These are phyloP conservation scores for Neurospora sp. DNA, from an alignment of 495 filamentous ascomycete genomes.

Conservation along the genomic window DNA sequence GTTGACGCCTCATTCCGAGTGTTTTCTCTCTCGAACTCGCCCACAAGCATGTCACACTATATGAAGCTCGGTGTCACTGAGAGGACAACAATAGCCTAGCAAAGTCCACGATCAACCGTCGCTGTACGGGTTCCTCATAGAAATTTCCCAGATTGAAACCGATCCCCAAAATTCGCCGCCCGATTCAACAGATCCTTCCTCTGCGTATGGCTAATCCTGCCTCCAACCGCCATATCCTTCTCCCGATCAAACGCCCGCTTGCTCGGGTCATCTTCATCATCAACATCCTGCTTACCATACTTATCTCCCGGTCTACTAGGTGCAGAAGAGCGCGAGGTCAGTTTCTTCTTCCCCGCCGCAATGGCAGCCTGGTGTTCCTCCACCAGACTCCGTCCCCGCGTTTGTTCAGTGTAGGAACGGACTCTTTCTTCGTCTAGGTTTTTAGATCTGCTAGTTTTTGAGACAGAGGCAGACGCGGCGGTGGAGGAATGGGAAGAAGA, in stretches of 20 bases:
- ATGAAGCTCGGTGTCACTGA: neutral
- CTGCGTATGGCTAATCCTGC: slow-evolving; percentile 62
- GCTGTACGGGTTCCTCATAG: slow-evolving; percentile 19
- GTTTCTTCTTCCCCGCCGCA: slow-evolving; percentile 4
- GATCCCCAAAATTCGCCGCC: slow-evolving; percentile 70
- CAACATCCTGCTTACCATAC: slow-evolving; percentile 36
- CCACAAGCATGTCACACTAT: neutral
- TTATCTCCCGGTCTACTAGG: slow-evolving; percentile 4
- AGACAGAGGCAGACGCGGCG: neutral
- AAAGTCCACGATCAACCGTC: neutral
- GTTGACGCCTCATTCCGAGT: neutral
- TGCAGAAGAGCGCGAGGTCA: neutral
- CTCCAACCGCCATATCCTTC: slow-evolving; percentile 81
- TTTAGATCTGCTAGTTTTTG: neutral
- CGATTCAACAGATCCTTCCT: slow-evolving; percentile 69
- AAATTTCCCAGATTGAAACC: slow-evolving; percentile 74
- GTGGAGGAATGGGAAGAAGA: neutral
- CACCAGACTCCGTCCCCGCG: slow-evolving; percentile 53
- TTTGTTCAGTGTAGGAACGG: slow-evolving; percentile 31
- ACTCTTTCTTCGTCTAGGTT: slow-evolving; percentile 21
- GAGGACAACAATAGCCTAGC: neutral
- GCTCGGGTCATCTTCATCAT: slow-evolving; percentile 86
- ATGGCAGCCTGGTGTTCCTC: slow-evolving; percentile 44
- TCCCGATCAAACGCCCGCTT: slow-evolving; percentile 81
- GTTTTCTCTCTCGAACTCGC: neutral